Evolutionary conservation across 2,329 filamentous ascomycete species (phyloP).

Genomic region (Aspergillus quadricinctus): DNA sequence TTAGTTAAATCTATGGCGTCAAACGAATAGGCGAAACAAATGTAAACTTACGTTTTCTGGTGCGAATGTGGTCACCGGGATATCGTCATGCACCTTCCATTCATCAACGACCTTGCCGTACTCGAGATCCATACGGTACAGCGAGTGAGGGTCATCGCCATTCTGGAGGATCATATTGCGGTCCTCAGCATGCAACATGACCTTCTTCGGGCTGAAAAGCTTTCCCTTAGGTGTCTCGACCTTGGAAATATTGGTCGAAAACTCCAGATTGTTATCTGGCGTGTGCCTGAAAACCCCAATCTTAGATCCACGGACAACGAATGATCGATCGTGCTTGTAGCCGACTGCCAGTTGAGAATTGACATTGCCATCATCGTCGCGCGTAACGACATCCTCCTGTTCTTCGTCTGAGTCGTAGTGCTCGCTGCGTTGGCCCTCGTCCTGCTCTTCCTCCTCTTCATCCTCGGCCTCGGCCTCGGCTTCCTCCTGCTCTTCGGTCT

Average conservation of each 20-base stretch:
- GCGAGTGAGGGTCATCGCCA: conserved; percentile 73
- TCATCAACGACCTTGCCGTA: conserved; percentile 98
- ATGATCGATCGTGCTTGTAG: conserved; percentile 94
- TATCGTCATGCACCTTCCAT: conserved; percentile 97
- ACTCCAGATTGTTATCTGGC: conserved; percentile 84
- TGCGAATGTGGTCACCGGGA: conserved; percentile 84
- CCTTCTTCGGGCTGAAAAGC: conserved; percentile 89
- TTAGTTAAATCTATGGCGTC: conserved; percentile 21
- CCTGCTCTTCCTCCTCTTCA: conserved; percentile 57
- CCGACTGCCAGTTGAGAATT: conserved; percentile 95
- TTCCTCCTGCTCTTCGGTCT: conserved; percentile 53
- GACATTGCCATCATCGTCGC: conserved; percentile 71
- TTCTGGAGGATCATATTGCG: conserved; percentile 87
- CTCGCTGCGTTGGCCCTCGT: conserved; percentile 65
- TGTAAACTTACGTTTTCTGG: conserved; percentile 66
- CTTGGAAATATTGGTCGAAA: conserved; percentile 95
- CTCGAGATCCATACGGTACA: conserved; percentile 97
- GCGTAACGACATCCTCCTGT: conserved; percentile 67
- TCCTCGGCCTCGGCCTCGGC: conserved; percentile 53
- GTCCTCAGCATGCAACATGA: conserved; percentile 92
- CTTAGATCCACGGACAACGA: conserved; percentile 94
- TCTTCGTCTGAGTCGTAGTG: conserved; percentile 74
- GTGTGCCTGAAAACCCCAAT: conserved; percentile 99
- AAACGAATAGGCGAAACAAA: background rate
- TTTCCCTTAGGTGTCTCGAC: conserved; percentile 83